A percentile compares a stretch with the other conserved stretches of the same genome.
phyloP scores from a whole-genome alignment of 495 filamentous ascomycete species.

The Aspergillus bertholletiae region DNA sequence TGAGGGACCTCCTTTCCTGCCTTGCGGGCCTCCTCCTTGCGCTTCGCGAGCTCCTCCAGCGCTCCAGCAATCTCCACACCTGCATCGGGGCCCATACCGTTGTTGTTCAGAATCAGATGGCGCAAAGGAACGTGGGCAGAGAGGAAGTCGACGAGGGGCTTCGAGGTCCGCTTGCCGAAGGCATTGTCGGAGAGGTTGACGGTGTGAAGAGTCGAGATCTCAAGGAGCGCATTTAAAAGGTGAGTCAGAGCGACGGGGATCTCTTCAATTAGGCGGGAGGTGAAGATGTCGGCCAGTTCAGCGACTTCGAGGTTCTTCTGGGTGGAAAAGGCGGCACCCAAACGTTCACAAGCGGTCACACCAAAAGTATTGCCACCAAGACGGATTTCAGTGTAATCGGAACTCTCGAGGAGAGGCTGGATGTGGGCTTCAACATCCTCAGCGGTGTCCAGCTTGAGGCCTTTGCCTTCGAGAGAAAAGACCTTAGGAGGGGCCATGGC shows the following conservation, averaged over 20 bases:
- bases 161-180: slow-evolving; percentile 89
- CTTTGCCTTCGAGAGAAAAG: slow-evolving; percentile 87
- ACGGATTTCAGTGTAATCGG: slow-evolving; percentile 76
- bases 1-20: slow-evolving; percentile 66
- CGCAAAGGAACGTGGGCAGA: slow-evolving; percentile 79
- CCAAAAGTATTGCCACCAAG: slow-evolving; percentile 89
- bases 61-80: slow-evolving; percentile 82
- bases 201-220: slow-evolving; percentile 77
- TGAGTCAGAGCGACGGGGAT: slow-evolving; percentile 85
- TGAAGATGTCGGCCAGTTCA: slow-evolving; percentile 97
- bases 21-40: slow-evolving; percentile 73
- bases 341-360: slow-evolving; percentile 76
- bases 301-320: slow-evolving; percentile 80
- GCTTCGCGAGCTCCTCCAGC: slow-evolving; percentile 68
- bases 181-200: slow-evolving; percentile 97
- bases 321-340: slow-evolving; percentile 73
- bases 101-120: slow-evolving; percentile 94
- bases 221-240: slow-evolving; percentile 80
- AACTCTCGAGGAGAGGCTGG: slow-evolving; percentile 62
- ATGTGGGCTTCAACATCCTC: slow-evolving; percentile 85
- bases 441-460: slow-evolving; percentile 84
- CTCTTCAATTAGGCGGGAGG: slow-evolving; percentile 85
- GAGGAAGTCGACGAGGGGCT: slow-evolving; percentile 80
- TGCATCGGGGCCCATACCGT: slow-evolving; percentile 90
- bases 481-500: slow-evolving; percentile 61